These are phyloP conservation scores for Xylaria intraflava DNA, from an alignment of 495 filamentous ascomycete species.

Conservation along the genomic window DNA sequence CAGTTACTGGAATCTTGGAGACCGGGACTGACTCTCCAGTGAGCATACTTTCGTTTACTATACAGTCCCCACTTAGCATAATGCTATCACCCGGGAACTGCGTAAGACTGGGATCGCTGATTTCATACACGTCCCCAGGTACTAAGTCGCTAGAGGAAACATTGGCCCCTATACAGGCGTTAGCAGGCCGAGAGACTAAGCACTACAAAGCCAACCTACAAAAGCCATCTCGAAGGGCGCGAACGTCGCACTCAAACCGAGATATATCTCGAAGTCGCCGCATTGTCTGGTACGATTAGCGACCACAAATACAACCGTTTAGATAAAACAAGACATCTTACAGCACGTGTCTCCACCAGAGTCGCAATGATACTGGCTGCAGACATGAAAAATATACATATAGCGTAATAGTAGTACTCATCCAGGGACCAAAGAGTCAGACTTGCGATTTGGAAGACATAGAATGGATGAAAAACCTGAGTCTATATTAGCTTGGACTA, in stretches of 20 bases:
- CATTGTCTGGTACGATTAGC: slow-evolving; percentile 61
- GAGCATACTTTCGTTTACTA: slow-evolving; percentile 99
- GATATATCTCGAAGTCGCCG: slow-evolving; percentile 84
- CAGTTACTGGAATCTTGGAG: slow-evolving; percentile 80
- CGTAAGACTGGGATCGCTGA: slow-evolving; percentile 91
- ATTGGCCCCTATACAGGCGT: slow-evolving; percentile 60
- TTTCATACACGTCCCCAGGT: slow-evolving; percentile 94
- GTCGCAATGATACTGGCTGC: slow-evolving; percentile 84
- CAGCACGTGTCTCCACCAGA: slow-evolving; percentile 80
- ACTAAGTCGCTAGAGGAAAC: slow-evolving; percentile 82
- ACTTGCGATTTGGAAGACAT: slow-evolving; percentile 95
- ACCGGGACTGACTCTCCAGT: slow-evolving; percentile 98
- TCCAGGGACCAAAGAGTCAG: slow-evolving; percentile 91
- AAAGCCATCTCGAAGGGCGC: slow-evolving; percentile 89
- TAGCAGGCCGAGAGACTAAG: slow-evolving; percentile 24
- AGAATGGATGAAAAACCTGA: slow-evolving; percentile 93
- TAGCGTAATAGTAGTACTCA: slow-evolving; percentile 94
- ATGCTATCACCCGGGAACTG: slow-evolving; percentile 93
- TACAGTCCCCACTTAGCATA: slow-evolving; percentile 87
- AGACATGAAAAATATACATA: slow-evolving; percentile 93
- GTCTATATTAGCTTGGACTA: slow-evolving; percentile 9
- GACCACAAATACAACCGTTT: neutral
- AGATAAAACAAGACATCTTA: slow-evolving; percentile 33
- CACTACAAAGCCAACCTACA: slow-evolving; percentile 50
- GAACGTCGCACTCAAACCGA: slow-evolving; percentile 87